These are phyloP conservation scores for Pseudogymnoascus sp. DNA, from an alignment of 2,329 filamentous ascomycete species.

Conservation along the genomic window DNA sequence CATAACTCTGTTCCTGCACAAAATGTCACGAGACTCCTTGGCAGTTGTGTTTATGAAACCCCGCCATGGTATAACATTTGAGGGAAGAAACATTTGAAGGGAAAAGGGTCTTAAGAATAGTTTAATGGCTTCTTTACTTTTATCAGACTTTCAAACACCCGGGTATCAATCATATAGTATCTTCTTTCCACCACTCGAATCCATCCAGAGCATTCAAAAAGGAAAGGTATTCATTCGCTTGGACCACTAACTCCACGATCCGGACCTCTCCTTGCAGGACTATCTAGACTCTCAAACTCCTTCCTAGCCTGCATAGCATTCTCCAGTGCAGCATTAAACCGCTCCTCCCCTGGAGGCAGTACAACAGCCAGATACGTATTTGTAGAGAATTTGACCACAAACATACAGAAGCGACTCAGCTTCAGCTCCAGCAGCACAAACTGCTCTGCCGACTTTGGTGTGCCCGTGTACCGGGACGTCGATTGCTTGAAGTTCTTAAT, in stretches of 20 bases:
- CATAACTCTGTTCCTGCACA: background rate
- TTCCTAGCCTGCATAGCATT: conserved; percentile 83
- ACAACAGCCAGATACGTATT: conserved; percentile 96
- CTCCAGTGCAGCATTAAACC: conserved; percentile 82
- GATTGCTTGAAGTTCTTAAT: conserved; percentile 97
- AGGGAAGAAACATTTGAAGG: background rate
- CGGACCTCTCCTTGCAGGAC: conserved; percentile 31
- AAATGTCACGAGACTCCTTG: background rate
- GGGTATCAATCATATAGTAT: background rate
- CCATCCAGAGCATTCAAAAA: background rate
- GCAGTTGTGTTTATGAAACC: background rate
- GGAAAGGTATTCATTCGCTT: conserved; percentile 1
- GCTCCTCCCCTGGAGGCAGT: conserved; percentile 80
- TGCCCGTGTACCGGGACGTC: conserved; percentile 65
- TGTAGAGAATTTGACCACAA: conserved; percentile 90
- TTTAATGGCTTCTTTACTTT: background rate
- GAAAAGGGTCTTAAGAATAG: background rate
- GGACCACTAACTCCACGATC: conserved; percentile 12
- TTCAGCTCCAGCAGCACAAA: conserved; percentile 77
- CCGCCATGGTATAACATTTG: background rate
- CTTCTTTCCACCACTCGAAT: background rate
- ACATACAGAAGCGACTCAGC: conserved; percentile 76
- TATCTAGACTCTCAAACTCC: conserved; percentile 65
- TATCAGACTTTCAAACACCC: background rate
- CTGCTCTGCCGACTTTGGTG: conserved; percentile 72